These are phyloP conservation scores for Echria macrotheca DNA, from an alignment of 495 filamentous ascomycete species.

Conservation along the genomic window DNA sequence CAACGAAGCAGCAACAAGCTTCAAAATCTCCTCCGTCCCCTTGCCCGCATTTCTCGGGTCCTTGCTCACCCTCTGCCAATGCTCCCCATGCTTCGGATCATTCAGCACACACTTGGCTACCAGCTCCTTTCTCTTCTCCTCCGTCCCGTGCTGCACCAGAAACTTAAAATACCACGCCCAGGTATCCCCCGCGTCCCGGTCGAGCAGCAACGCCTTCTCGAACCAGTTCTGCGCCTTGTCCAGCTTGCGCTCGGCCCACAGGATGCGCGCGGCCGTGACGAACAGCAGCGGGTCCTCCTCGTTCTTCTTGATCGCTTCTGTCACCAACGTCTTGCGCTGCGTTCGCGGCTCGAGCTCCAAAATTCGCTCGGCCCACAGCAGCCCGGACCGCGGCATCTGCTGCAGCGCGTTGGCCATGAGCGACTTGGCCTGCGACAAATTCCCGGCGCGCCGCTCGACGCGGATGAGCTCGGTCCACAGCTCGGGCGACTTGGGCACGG, in stretches of 20 bases:
- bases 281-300: constrained; percentile 87
- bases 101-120: constrained; percentile 65
- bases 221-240: constrained; percentile 96
- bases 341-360: constrained; percentile 88
- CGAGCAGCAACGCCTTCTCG: constrained; percentile 83
- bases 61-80: constrained; percentile 84
- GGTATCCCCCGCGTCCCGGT: constrained; percentile 81
- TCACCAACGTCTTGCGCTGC: constrained; percentile 79
- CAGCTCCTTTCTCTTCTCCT: constrained; percentile 81
- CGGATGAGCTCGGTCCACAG: constrained; percentile 90
- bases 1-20: constrained; percentile 55
- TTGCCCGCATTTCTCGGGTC: constrained; percentile 72
- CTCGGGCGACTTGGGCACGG: constrained; percentile 74
- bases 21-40: constrained; percentile 73
- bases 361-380: constrained; percentile 90
- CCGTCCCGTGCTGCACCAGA: constrained; percentile 80
- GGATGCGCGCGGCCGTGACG: constrained; percentile 50
- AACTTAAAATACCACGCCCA: constrained; percentile 99
- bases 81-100: constrained; percentile 87
- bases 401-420: constrained; percentile 91
- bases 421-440: constrained; percentile 74
- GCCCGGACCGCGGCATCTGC: constrained; percentile 80
- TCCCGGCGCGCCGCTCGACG: constrained; percentile 83
- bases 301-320: constrained; percentile 94
- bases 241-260: constrained; percentile 62